Conservation (phyloP, 805 yeast genomes). For the Sugiyamaella chiloensis region DNA sequence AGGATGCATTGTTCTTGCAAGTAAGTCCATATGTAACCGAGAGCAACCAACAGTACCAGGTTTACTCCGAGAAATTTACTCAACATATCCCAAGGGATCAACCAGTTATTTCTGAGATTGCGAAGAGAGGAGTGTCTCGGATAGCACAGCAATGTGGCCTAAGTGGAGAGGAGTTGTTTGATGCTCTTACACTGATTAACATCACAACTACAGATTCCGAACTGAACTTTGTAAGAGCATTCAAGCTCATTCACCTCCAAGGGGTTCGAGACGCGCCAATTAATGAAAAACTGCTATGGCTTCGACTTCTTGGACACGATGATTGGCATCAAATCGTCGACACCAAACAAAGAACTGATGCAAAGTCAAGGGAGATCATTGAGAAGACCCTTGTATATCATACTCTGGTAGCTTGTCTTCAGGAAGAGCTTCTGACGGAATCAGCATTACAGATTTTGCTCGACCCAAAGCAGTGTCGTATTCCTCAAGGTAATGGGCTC, state of each 20-base stretch:
- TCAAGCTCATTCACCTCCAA: slow-evolving; percentile 42
- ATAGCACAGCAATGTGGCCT: slow-evolving; percentile 42
- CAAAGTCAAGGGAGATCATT: slow-evolving; percentile 39
- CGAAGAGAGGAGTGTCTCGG: slow-evolving; percentile 27
- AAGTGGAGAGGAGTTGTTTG: slow-evolving; percentile 46
- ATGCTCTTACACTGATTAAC: slow-evolving; percentile 47
- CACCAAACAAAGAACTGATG: slow-evolving; percentile 41
- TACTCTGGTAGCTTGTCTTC: slow-evolving; percentile 34
- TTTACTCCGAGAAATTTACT: slow-evolving; percentile 5
- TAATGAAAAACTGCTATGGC: slow-evolving; percentile 50
- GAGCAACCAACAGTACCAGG: slow-evolving; percentile 2
- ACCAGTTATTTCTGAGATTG: slow-evolving; percentile 28
- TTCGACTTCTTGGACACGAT: slow-evolving; percentile 53
- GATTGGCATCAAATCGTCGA: slow-evolving; percentile 43
- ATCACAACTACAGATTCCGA: slow-evolving; percentile 31
- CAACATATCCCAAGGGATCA: slow-evolving; percentile 21
- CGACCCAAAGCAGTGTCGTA: background rate
- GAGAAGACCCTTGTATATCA: slow-evolving; percentile 44
- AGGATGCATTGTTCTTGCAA: slow-evolving; percentile 32
- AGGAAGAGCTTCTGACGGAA: background rate
- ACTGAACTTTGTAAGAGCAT: slow-evolving; percentile 43
- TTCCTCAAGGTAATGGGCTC: background rate
- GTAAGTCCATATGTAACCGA: background rate
- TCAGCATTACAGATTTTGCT: background rate
- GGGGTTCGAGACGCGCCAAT: slow-evolving; percentile 33